These are phyloP conservation scores for Detonula confervacea DNA, from an alignment of 352 stramenopile genomes.

Conservation along the genomic window DNA sequence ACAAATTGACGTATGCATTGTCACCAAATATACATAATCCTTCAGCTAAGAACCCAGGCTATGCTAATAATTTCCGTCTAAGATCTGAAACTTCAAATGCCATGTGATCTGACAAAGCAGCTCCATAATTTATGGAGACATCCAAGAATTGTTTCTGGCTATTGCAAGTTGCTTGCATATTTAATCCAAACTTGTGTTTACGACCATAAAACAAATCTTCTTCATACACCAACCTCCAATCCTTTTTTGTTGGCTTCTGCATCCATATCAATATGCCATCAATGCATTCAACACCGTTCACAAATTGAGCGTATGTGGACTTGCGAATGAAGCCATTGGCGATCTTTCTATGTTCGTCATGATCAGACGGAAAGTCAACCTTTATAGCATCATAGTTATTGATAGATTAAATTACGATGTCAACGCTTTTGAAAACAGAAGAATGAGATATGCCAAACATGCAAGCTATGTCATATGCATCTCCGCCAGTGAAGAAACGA, in stretches of 20 bases:
- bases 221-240: slow-evolving; percentile 8
- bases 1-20: slow-evolving; percentile 48
- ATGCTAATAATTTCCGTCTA: neutral
- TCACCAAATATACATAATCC: slow-evolving; percentile 44
- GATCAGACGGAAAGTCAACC: slow-evolving; percentile 31
- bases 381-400: slow-evolving; percentile 33
- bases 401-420: slow-evolving; percentile 38
- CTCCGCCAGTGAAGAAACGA: slow-evolving; percentile 44
- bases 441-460: slow-evolving; percentile 30
- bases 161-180: slow-evolving; percentile 49
- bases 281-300: slow-evolving; percentile 40
- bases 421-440: slow-evolving; percentile 31
- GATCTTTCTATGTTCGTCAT: slow-evolving; percentile 40
- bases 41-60: slow-evolving; percentile 21
- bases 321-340: slow-evolving; percentile 34
- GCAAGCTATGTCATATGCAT: slow-evolving; percentile 29
- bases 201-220: slow-evolving; percentile 50
- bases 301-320: slow-evolving; percentile 16
- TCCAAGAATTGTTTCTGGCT: slow-evolving; percentile 19
- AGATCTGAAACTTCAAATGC: slow-evolving; percentile 38
- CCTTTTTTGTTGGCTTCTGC: slow-evolving; percentile 31
- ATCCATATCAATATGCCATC: slow-evolving; percentile 64
- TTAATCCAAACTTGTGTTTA: slow-evolving; percentile 54
- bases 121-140: slow-evolving; percentile 41
- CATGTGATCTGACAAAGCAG: slow-evolving; percentile 40